Conservation (phyloP, 2,329 filamentous ascomycete species). For the Capronia americana region DNA sequence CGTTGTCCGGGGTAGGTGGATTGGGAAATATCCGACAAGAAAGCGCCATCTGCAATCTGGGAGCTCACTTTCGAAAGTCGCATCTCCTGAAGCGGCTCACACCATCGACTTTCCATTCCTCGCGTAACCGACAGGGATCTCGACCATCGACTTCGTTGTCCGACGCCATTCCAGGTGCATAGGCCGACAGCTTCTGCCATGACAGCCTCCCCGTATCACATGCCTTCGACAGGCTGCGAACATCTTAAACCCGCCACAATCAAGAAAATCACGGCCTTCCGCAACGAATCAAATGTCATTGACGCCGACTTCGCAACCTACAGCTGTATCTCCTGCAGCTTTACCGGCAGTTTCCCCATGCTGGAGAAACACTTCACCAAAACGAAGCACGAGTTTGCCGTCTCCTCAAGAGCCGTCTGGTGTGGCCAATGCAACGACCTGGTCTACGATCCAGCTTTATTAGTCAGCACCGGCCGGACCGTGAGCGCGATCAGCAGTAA, state of each 20-base stretch:
- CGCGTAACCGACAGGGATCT: not conserved
- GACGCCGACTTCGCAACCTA: conserved; percentile 38
- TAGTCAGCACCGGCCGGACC: conserved; percentile 15
- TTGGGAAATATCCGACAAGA: not conserved
- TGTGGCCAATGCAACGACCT: conserved; percentile 38
- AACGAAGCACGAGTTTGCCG: conserved; percentile 37
- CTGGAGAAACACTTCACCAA: conserved; percentile 38
- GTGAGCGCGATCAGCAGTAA: conserved; percentile 17
- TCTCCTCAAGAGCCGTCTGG: conserved; percentile 35
- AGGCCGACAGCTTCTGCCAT: not conserved
- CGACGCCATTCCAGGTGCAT: not conserved
- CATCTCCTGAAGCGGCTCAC: conserved; percentile 1
- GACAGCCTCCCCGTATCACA: conserved; percentile 31
- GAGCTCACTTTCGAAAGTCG: not conserved
- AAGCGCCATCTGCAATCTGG: no score
- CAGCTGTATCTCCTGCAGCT: conserved; percentile 36
- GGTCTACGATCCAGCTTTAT: conserved; percentile 38
- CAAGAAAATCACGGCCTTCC: conserved; percentile 32
- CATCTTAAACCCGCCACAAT: conserved; percentile 35
- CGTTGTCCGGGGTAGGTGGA: not conserved
- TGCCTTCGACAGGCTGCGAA: conserved; percentile 39
- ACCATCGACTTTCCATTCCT: not conserved
- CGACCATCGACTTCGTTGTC: not conserved
- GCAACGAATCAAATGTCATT: conserved; percentile 17
- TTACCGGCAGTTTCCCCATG: conserved; percentile 30